Conservation (phyloP, 805 yeast species). For the Yarrowia sp. region DNA sequence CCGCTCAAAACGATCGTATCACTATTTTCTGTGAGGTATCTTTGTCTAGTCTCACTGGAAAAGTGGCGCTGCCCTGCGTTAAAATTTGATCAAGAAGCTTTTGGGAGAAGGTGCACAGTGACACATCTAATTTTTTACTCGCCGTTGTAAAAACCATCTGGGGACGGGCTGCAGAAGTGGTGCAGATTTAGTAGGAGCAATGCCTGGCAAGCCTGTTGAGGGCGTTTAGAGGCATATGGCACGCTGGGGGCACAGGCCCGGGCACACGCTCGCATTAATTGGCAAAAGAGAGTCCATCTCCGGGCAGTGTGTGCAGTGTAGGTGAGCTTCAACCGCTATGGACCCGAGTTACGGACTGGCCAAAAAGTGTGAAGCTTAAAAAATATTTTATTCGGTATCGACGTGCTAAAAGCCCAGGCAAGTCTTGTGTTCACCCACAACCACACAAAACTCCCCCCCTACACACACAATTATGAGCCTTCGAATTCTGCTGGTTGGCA, state of each 20-base stretch:
- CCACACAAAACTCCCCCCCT: neutral
- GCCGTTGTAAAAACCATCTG: neutral
- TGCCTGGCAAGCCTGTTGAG: neutral
- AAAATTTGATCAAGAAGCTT: neutral
- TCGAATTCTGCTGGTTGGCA: slow-evolving; percentile 84
- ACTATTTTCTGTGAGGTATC: neutral
- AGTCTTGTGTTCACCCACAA: neutral
- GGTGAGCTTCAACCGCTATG: neutral
- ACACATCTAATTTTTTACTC: neutral
- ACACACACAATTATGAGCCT: slow-evolving; percentile 32
- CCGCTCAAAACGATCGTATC: no score
- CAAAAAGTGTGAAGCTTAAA: slow-evolving; percentile 13
- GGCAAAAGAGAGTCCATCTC: neutral
- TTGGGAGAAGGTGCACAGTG: neutral
- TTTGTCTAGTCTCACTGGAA: neutral
- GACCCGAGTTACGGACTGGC: neutral
- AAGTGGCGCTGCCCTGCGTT: neutral
- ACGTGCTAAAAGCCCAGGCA: neutral
- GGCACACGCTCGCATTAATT: neutral
- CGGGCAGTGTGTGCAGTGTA: no score
- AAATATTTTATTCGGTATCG: slow-evolving; percentile 16
- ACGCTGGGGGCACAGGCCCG: neutral
- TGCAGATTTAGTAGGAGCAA: neutral
- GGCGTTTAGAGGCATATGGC: neutral
- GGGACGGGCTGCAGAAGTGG: neutral